A percentile compares a stretch with the other conserved stretches of the same genome.
These are phyloP conservation scores for Raphanus sativus DNA, from an alignment of 345 rosid genomes.

Conservation along the genomic window DNA sequence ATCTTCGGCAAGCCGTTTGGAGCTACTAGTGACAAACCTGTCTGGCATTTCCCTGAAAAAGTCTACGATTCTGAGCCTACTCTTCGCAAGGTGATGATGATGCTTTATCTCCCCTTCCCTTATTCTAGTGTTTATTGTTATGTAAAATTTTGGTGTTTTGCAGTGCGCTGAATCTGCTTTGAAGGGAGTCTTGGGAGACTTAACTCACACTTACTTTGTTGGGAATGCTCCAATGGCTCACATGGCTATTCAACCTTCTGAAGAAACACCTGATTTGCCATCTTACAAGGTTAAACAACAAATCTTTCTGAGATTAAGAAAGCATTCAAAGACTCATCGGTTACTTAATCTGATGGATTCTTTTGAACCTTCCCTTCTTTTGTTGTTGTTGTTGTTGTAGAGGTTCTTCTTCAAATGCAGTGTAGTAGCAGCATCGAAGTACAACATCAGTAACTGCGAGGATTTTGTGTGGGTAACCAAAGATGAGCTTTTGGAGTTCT, in stretches of 20 bases:
- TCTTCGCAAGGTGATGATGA: conserved; percentile 53
- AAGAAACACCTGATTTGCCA: conserved; percentile 43
- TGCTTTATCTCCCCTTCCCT: background rate
- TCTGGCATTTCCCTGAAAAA: conserved; percentile 97
- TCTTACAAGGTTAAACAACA: conserved; percentile 57
- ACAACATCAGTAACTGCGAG: conserved; percentile 60
- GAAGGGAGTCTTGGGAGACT: conserved; percentile 68
- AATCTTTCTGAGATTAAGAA: background rate
- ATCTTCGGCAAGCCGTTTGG: conserved; percentile 59
- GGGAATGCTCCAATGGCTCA: conserved; percentile 99
- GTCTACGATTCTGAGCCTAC: conserved; percentile 84
- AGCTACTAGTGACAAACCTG: conserved; percentile 58
- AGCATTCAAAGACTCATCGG: background rate
- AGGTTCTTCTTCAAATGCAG: conserved; percentile 92
- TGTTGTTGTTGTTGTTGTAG: conserved; percentile 40
- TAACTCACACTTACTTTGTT: conserved; percentile 87
- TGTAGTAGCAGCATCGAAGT: conserved; percentile 72
- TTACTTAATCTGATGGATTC: background rate
- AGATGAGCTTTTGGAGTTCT: conserved; percentile 82
- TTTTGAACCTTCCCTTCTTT: background rate
- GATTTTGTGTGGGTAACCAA: conserved; percentile 94
- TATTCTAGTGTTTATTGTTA: background rate
- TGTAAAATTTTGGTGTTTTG: conserved; percentile 22
- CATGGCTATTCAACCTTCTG: conserved; percentile 51
- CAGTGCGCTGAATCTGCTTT: conserved; percentile 97